phyloP scores from a whole-genome alignment of 345 rosid genomes.

The Eucalyptus caleyi region DNA sequence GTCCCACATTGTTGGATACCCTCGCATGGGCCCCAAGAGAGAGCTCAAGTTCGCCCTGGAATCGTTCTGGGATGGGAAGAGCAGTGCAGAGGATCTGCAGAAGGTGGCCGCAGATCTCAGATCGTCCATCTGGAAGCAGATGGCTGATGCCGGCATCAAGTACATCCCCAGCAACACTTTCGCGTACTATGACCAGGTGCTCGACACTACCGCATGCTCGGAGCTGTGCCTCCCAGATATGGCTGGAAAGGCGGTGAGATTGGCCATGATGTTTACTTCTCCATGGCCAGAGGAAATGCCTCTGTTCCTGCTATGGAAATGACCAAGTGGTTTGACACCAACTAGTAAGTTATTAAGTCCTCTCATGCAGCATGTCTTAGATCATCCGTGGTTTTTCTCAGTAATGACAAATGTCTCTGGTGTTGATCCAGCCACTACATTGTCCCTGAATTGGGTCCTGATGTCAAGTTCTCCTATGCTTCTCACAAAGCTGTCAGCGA shows the following conservation, averaged over 20 bases:
- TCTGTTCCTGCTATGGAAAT: constrained; percentile 97
- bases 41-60: constrained; percentile 98
- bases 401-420: background rate
- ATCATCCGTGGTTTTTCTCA: background rate
- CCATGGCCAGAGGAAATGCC: constrained; percentile 99
- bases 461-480: constrained; percentile 78
- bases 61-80: constrained; percentile 97
- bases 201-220: constrained; percentile 94
- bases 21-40: constrained; percentile 99
- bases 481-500: constrained; percentile 94
- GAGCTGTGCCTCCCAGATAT: constrained; percentile 89
- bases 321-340: constrained; percentile 99
- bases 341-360: constrained; percentile 61
- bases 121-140: constrained; percentile 89
- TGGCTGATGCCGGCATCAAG: constrained; percentile 79
- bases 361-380: background rate
- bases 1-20: constrained; percentile 96
- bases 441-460: constrained; percentile 95
- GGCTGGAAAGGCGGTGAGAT: constrained; percentile 85
- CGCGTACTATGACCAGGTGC: constrained; percentile 81
- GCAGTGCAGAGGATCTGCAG: constrained; percentile 74
- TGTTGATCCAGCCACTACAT: constrained; percentile 68
- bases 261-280: constrained; percentile 69
- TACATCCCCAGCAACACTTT: constrained; percentile 96
- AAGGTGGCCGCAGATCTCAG: constrained; percentile 88